Evolutionary conservation across 192 early-diverging fungal genomes (phyloP).

Genomic region (Dissophora globulifera): DNA sequence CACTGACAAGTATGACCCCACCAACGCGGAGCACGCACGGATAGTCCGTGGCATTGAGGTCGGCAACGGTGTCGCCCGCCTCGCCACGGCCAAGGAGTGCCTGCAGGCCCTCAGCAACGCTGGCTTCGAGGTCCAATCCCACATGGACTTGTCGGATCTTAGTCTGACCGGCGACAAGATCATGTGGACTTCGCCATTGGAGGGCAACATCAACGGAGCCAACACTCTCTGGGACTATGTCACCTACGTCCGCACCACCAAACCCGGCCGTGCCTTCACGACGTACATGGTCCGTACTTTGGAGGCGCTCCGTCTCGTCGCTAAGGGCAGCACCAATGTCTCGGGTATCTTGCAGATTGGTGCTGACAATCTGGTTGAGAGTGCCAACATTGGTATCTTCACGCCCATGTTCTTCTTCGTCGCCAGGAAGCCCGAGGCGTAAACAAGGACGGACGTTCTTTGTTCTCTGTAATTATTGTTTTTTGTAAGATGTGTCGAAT

Average conservation of each 20-base stretch:
- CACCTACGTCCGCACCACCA: conserved; percentile 61
- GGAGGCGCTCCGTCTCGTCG: conserved; percentile 86
- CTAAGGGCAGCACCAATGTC: conserved; percentile 86
- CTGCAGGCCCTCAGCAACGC: conserved; percentile 82
- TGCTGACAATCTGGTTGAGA: conserved; percentile 82
- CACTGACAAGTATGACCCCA: conserved; percentile 88
- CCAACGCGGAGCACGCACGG: conserved; percentile 75
- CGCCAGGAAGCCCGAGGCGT: conserved; percentile 77
- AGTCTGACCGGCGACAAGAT: conserved; percentile 73
- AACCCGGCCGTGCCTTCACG: conserved; percentile 76
- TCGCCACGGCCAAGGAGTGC: conserved; percentile 78
- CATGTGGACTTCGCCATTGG: conserved; percentile 87
- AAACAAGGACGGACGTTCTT: too few species aligned
- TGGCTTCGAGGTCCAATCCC: conserved; percentile 85
- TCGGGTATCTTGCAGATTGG: conserved; percentile 84
- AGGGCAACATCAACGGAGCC: conserved; percentile 65
- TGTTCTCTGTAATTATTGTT: too few species aligned
- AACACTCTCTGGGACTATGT: conserved; percentile 64
- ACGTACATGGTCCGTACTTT: conserved; percentile 80
- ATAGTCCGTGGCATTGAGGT: conserved; percentile 90
- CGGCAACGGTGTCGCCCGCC: conserved; percentile 92
- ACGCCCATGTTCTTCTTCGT: conserved; percentile 96
- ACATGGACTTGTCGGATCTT: conserved; percentile 72
- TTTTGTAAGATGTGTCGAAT: too few species aligned
- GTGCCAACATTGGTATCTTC: conserved; percentile 83